Evolutionary conservation across 352 stramenopile genomes (phyloP).

Genomic region (Globisporangium yorkense): DNA sequence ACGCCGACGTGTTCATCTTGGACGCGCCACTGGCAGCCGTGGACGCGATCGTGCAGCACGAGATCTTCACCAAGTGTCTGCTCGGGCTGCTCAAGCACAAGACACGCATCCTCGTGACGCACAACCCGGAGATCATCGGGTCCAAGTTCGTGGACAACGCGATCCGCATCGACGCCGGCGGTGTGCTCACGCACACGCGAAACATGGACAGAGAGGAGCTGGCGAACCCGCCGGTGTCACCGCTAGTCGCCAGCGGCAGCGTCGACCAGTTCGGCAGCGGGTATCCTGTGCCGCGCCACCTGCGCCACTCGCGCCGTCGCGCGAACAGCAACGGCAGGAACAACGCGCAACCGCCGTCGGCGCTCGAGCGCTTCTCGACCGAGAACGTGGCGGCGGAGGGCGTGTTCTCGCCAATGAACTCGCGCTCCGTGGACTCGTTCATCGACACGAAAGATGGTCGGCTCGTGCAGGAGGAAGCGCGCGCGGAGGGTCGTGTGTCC

Average conservation of each 20-base stretch:
- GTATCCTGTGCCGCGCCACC: neutral
- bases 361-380: constrained; percentile 21
- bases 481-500: constrained; percentile 27
- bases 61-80: constrained; percentile 83
- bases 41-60: constrained; percentile 59
- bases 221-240: constrained; percentile 26
- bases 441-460: constrained; percentile 11
- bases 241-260: constrained; percentile 18
- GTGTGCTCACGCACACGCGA: constrained; percentile 32
- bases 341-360: constrained; percentile 1
- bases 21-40: constrained; percentile 49
- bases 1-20: constrained; percentile 68
- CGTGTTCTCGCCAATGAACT: constrained; percentile 26
- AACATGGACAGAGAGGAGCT: constrained; percentile 32
- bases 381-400: constrained; percentile 22
- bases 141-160: constrained; percentile 58
- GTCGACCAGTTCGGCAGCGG: neutral
- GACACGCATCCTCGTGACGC: constrained; percentile 64
- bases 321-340: neutral
- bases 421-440: constrained; percentile 25
- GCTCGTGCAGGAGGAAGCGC: constrained; percentile 28
- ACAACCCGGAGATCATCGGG: constrained; percentile 57
- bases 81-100: constrained; percentile 55
- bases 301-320: constrained; percentile 4
- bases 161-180: constrained; percentile 43